Base-by-base conservation (phyloP, 331 rosid species). In the Prunus yedoensis region DNA sequence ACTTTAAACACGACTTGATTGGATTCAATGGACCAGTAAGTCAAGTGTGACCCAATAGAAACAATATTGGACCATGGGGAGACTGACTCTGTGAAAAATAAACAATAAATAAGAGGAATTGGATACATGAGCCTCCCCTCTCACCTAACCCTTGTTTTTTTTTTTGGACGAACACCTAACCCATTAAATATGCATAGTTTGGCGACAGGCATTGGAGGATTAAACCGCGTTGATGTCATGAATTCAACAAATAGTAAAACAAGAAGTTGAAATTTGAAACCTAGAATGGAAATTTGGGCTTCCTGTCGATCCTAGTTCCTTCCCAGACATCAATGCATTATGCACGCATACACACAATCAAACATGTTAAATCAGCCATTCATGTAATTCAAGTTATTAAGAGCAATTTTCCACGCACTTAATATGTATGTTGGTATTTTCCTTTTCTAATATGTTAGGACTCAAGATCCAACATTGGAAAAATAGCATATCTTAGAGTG, bases 151-250 rank as follows among this genome's bases (percentile, higher is more conserved):
- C 6, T 4, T 30, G 4, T 30, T 32, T 32, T 32, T 4, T 32
- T 32, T 32, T 32, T 32, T 4, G 6, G 38, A 32, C 38, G 1
- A 32, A 32, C 38, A 32, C 38, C 38, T 32, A 32, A 32, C 38
- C 38, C 2, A 70, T 77, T 77, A 28, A 69, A 59, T 69, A 60
- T 14, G 11, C 4, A 4, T 69, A 32, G 52, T 16, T 5, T 21
- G 35, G 15, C 8, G 61, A 67, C n/a, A 5, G 12, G 35, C 20
- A 71, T 32, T n/a, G 72, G 51, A 52, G 66, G 50, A 52, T 78
- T 23, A 9, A 70, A 27, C 73, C 77, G 77, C 56, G 82, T 78
- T 71, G 82, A 78, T 52, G 77, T 78, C 82, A 78, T 41, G 17
- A 28, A 50, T 54, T 69, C 15, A 61, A 1, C 43, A 28, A 61